Conservation (phyloP, 192 early-diverging fungal species). For the Podila epigama region DNA sequence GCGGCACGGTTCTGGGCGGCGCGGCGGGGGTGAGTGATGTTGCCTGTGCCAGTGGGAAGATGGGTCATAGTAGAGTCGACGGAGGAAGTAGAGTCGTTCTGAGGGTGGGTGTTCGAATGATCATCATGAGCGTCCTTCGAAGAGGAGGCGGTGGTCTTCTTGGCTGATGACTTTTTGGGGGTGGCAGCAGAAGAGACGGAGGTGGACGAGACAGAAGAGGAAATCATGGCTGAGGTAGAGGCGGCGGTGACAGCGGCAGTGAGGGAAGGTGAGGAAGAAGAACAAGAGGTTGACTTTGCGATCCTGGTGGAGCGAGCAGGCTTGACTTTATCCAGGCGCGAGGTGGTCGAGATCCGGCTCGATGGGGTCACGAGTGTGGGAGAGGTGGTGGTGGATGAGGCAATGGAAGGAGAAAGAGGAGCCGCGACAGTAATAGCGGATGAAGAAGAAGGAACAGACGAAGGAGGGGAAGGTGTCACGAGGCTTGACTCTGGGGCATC, state of each 20-base stretch:
- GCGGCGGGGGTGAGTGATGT: constrained; percentile 65
- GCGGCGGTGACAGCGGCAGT: neutral
- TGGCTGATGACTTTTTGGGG: constrained; percentile 1
- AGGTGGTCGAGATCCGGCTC: constrained; percentile 31
- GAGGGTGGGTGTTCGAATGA: neutral
- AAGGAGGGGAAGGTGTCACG: constrained; percentile 14
- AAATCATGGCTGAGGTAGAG: constrained; percentile 1
- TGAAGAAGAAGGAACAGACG: neutral
- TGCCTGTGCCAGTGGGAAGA: constrained; percentile 9
- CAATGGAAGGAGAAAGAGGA: constrained; percentile 8
- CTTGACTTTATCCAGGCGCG: constrained; percentile 48
- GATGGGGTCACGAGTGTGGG: constrained; percentile 3
- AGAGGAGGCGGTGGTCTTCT: constrained; percentile 8
- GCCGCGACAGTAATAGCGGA: neutral
- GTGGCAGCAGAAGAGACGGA: neutral
- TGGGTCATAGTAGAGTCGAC: neutral
- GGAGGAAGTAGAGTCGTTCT: neutral
- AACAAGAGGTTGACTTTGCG: constrained; percentile 21
- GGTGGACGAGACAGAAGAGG: constrained; percentile 1
- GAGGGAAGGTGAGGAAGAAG: constrained; percentile 10
- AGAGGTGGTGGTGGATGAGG: constrained; percentile 1
- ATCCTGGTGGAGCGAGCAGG: constrained; percentile 29
- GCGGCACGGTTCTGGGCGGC: constrained; percentile 92
- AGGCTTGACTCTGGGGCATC: constrained; percentile 13
- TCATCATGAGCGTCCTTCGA: constrained; percentile 6